Conservation (phyloP, 164 flowering plant species). For the Buxus sempervirens region DNA sequence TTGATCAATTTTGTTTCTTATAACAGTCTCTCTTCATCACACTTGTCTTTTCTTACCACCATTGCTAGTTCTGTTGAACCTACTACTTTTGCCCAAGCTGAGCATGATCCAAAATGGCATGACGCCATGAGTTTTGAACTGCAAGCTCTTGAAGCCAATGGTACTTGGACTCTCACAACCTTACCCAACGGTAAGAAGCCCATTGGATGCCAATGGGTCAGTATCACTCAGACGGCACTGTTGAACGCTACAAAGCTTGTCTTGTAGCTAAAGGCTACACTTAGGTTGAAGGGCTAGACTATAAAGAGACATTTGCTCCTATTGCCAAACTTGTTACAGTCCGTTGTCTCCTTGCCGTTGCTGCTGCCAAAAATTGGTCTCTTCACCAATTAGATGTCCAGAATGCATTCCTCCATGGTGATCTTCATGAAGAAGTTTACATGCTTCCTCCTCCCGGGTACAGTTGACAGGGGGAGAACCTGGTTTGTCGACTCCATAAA, state of each 20-base stretch:
- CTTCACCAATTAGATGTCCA: slow-evolving; percentile 6
- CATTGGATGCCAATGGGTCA: not conserved
- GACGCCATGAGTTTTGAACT: not conserved
- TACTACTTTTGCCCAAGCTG: too few species aligned
- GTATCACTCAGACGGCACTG: not conserved
- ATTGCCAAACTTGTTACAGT: slow-evolving; percentile 10
- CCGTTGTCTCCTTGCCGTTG: not conserved
- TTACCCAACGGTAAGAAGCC: not conserved
- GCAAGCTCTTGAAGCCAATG: not conserved
- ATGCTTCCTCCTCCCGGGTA: too few species aligned
- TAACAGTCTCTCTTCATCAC: too few species aligned
- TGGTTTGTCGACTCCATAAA: too few species aligned
- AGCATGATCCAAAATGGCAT: too few species aligned
- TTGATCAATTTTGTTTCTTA: too few species aligned
- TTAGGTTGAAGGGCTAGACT: slow-evolving; percentile 2
- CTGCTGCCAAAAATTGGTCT: not conserved
- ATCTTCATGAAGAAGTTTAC: too few species aligned
- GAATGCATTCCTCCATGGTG: too few species aligned
- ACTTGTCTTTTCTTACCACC: too few species aligned
- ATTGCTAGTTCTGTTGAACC: too few species aligned
- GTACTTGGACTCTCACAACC: not conserved
- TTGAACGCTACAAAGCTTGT: not conserved
- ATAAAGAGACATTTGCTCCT: not conserved
- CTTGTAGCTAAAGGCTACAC: slow-evolving; percentile 1
- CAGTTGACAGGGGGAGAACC: too few species aligned